Evolutionary conservation across 1,284 basidiomycete genomes (phyloP).

Genomic region (Cyathus pygmaeus): DNA sequence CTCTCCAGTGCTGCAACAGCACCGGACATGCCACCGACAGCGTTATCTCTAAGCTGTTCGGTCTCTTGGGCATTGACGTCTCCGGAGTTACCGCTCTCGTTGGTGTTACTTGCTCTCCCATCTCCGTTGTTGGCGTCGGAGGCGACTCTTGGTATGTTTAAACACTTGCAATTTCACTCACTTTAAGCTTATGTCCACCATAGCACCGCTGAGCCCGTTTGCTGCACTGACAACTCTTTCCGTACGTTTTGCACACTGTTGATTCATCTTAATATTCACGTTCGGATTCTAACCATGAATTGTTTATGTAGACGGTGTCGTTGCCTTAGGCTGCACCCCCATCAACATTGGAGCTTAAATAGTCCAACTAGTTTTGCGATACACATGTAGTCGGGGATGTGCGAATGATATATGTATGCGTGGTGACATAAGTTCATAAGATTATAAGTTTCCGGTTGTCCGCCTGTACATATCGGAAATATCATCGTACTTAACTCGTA

Average conservation of each 20-base stretch:
- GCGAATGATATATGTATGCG: no score
- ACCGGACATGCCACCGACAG: constrained; percentile 17
- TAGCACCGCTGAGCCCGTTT: constrained; percentile 37
- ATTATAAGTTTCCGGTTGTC: no score
- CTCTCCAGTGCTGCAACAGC: constrained; percentile 39
- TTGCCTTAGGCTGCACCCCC: no score
- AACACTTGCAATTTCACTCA: background rate
- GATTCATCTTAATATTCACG: background rate
- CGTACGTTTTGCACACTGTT: constrained; percentile 7
- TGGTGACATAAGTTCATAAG: no score
- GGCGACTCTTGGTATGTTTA: constrained; percentile 33
- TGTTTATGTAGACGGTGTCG: constrained; percentile 17
- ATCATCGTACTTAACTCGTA: no score
- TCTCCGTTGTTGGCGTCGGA: constrained; percentile 11
- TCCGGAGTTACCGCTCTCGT: constrained; percentile 32
- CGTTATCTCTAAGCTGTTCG: constrained; percentile 19
- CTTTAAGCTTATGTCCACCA: background rate
- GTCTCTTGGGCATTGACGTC: constrained; percentile 33
- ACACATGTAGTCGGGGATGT: no score
- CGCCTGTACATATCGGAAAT: no score
- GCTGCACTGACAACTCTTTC: constrained; percentile 39
- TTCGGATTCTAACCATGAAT: background rate
- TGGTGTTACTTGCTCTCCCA: constrained; percentile 39
- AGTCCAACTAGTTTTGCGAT: no score
- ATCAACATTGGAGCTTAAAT: no score